A percentile compares a stretch with the other conserved stretches of the same genome.
Evolutionary conservation across 192 early-diverging fungal species (phyloP).

Genomic region (Thoreauomyces humboldtii): DNA sequence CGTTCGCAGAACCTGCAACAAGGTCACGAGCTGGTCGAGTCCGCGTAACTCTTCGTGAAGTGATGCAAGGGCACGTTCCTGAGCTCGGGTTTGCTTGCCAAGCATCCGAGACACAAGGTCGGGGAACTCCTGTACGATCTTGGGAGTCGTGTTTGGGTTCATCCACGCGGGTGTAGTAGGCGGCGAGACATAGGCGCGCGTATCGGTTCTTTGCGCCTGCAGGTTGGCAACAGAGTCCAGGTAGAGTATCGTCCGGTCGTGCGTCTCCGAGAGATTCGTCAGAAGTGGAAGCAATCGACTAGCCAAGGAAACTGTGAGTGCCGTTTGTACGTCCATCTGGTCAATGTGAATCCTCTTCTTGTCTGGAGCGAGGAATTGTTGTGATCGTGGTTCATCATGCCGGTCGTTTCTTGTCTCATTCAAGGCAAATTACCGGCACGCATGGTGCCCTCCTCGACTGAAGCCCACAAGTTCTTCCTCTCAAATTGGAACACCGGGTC

Average conservation of each 20-base stretch:
- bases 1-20: not conserved
- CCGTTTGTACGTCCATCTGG: slow-evolving; percentile 1
- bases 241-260: slow-evolving; percentile 5
- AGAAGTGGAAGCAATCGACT: slow-evolving; percentile 11
- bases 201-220: slow-evolving; percentile 16
- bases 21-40: not conserved
- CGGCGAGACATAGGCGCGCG: not conserved
- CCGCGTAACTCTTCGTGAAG: not conserved
- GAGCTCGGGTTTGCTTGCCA: slow-evolving; percentile 11
- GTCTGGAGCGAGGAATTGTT: no score
- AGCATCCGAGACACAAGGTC: slow-evolving; percentile 9
- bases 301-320: not conserved
- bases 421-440: no score
- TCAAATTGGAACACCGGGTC: no score
- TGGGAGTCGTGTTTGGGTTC: slow-evolving; percentile 19
- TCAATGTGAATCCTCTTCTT: no score
- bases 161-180: not conserved
- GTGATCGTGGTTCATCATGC: no score
- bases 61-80: not conserved
- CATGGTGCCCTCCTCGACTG: no score
- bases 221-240: slow-evolving; percentile 20
- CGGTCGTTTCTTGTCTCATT: no score
- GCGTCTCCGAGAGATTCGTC: not conserved
- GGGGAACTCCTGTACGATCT: slow-evolving; percentile 15
- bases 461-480: no score